phyloP scores from a whole-genome alignment of 2,329 filamentous ascomycete species.

The Fusarium nygamai region DNA sequence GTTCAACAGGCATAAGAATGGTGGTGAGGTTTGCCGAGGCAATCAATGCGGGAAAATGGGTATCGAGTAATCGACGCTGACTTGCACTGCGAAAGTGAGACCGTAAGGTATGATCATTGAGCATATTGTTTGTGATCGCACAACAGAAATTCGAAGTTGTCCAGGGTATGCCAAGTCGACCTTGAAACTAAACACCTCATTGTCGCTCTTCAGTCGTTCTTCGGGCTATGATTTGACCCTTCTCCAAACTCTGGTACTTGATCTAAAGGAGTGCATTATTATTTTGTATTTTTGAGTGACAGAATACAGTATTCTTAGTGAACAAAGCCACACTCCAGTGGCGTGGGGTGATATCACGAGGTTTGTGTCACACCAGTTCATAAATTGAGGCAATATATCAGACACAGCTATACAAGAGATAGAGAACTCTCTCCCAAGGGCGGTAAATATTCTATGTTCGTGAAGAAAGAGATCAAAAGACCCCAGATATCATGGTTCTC shows the following conservation, averaged over 20 bases:
- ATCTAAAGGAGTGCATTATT: not conserved
- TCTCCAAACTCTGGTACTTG: not conserved
- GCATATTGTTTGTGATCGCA: not conserved
- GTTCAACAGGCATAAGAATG: not conserved
- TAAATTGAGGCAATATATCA: not conserved
- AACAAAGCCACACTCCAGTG: not conserved
- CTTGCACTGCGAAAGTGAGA: not conserved
- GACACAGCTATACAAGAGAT: too few relatives aligned
- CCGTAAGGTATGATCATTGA: not conserved
- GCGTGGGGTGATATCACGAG: not conserved
- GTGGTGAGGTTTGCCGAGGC: not conserved
- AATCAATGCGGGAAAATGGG: not conserved
- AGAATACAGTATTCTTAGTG: not conserved
- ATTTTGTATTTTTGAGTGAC: not conserved
- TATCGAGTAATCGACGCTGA: not conserved
- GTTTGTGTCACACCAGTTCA: not conserved
- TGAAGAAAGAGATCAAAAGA: not conserved
- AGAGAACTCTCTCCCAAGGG: too few relatives aligned
- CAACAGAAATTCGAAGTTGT: not conserved
- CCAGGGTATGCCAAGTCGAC: not conserved
- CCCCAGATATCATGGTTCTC: not conserved
- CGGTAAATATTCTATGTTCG: not conserved
- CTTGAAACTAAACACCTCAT: not conserved
- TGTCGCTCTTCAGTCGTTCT: not conserved
- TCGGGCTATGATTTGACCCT: not conserved